Evolutionary conservation across 1,284 basidiomycete genomes (phyloP), one percentile per base, ranked within the genome.

Genomic region (Stereum hirsutum): DNA sequence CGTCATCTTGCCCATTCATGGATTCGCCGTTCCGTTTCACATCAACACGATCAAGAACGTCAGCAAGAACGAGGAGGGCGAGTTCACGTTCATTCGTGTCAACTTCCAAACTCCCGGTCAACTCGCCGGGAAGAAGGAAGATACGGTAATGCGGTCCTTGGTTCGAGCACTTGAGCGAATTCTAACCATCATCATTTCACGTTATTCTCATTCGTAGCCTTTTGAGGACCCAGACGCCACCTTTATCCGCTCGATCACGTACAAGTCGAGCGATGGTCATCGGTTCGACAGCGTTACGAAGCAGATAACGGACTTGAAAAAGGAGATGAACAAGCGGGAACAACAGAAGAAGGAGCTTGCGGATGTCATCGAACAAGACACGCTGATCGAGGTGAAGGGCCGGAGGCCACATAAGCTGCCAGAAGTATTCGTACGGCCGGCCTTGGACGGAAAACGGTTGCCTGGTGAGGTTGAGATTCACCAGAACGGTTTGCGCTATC

Each of bases 31-130:
- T 0, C 94, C 96, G 0, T 98, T 97, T 71, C 96, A 99, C 59
- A 94, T 99, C 65, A 96, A 96, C 57, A 94, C 93, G 1, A 89
- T 99, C 52, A 99, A 99, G 66, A 99, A 97, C 58, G 89, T 88
- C 27, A 93, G 88, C 70, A 99, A 99, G 70, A 95, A 82, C 52
- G 95, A 99, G 52, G 96, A 99, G 60, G 91, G 90, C 6, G 92
- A 98, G 43, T 90, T 85, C 60, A 95, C 94, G 0, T 91, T 91
- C 51, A 74, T 99, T 45, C 83, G 96, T 4, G 93, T 99, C 65
- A 99, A 99, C 66, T 97, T 99, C 70, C 93, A 98, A 60, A 96
- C 94, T 1, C 96, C 96, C 1, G 96, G 96, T 39, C 94, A 98
- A 60, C 81, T 98, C 38, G 88, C 92, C 0, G 96, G 96, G 31